Evolutionary conservation across 2,329 filamentous ascomycete species (phyloP), one percentile per base, ranked within the genome.

Genomic region (Drechslerella stenobrocha): DNA sequence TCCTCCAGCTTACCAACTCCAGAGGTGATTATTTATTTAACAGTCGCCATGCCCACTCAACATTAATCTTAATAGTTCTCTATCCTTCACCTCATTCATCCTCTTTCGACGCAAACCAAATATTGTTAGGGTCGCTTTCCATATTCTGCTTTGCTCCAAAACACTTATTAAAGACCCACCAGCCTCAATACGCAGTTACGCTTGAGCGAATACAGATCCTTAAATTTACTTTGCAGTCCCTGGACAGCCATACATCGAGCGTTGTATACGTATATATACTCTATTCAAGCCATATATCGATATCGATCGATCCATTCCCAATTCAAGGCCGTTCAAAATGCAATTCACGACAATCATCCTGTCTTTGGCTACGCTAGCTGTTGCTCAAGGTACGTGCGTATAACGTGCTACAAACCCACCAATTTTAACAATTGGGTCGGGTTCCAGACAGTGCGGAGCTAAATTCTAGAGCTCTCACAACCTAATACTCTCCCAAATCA

Each of bases 31-130:
- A 42, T 18, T 20, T 66, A 66, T 66, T 53, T 66, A 66, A 53
- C 9, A 9, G 32, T 53, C 47, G 46, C 48, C 34, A 40, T 44
- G 44, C 48, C 53, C 61, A 24, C 60, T 23, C 48, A 53, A 35
- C 26, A 15, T 55, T 37, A 23, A 37, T 23, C 13, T 15, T 7
- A 15, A 42, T 22, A 52, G 24, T 47, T n/a, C 26, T 37, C 32
- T 47, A 45, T 37, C 30, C 63, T 42, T 47, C 63, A 67, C 26
- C 63, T 60, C 63, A 60, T 46, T 60, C 55, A 30, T 55, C 53
- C 55, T 67, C 63, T 46, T 67, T 60, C 30, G 22, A 56, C 45
- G 13, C 18, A 53, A 67, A 13, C 34, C 59, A 59, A 48, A 66
- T 47, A 67, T 42, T 11, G 11, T 30, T 30, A 30, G 28, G 28